Base-by-base conservation (phyloP, 108 stramenopile species). In the Cyclostephanos invisitatus region DNA sequence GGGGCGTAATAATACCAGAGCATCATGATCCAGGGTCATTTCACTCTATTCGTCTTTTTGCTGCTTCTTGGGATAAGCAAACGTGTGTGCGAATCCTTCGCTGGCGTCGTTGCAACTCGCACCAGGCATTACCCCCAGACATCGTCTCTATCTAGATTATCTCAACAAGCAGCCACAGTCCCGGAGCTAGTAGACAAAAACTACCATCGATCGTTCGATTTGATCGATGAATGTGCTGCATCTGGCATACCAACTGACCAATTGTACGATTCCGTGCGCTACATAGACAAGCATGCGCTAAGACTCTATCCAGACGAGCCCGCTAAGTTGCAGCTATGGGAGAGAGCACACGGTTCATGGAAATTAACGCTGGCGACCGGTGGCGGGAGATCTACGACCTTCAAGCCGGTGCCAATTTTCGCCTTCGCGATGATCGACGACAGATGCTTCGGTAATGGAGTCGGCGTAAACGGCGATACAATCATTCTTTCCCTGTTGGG, bases 381-480 rank as follows among this genome's bases (percentile, higher is more conserved):
- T 5, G 82, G 80, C 51, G 84, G 84, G 21, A 73, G 50, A 29
- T 73, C 14, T 17, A 83, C 60, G 14, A 73, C 74, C 20, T 87
- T 87, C 68, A 87, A 87, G 54, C 68, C 82, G 11, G 75, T 87
- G 7, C 86, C 86, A 47, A 85, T 87, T 40, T 87, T 87, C 72
- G 86, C 86, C n/a, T 87, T 69, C 74, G 86, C 86, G 12, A 76
- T 85, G 80, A 73, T 87, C 37, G 86, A 87, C 36, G 86, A 87
- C 29, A 64, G 47, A 1, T 77, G 70, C 35, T 87, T 87, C 78
- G 86, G 86, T 29, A 87, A 87, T 77, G 86, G 86, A 8, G 68
- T 87, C 44, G 86, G 86, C 24, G 47, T 82, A 20, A 81, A 78
- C 53, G 54, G 77, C 48, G 56, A 83, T 25, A 74, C 20, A 14